Percentiles rank a stretch among this genome's conserved stretches.
These are phyloP conservation scores for Colletotrichum brevisporum DNA, from an alignment of 2,329 filamentous ascomycete genomes.

Conservation along the genomic window DNA sequence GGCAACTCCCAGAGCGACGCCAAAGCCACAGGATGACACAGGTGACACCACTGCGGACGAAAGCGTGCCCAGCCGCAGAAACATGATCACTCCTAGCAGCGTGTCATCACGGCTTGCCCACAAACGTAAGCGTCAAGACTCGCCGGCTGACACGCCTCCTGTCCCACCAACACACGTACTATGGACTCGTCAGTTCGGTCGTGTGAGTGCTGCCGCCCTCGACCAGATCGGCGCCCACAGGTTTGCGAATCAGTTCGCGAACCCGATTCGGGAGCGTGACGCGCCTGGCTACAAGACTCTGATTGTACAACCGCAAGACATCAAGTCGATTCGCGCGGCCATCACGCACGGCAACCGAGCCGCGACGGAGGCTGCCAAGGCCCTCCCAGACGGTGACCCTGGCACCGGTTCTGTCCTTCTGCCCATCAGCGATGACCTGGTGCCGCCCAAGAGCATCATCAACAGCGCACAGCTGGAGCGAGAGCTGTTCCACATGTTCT, in stretches of 20 bases:
- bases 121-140: conserved; percentile 72
- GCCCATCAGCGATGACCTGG: conserved; percentile 80
- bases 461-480: conserved; percentile 94
- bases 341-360: conserved; percentile 81
- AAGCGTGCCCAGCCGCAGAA: conserved; percentile 57
- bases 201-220: conserved; percentile 79
- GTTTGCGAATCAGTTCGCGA: conserved; percentile 84
- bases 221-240: conserved; percentile 84
- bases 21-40: conserved; percentile 66
- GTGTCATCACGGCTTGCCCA: conserved; percentile 53
- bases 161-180: conserved; percentile 77
- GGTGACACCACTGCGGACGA: conserved; percentile 71
- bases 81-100: conserved; percentile 54
- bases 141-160: conserved; percentile 60
- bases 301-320: conserved; percentile 81
- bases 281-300: conserved; percentile 83
- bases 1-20: conserved; percentile 46
- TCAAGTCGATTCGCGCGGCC: conserved; percentile 82
- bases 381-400: conserved; percentile 72
- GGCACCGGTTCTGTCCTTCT: conserved; percentile 72
- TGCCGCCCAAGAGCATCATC: conserved; percentile 90
- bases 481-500: conserved; percentile 96
- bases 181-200: conserved; percentile 82
- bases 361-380: conserved; percentile 71
- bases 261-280: conserved; percentile 80